Base-by-base conservation (phyloP, 352 stramenopile genomes). In the Globisporangium canariense region DNA sequence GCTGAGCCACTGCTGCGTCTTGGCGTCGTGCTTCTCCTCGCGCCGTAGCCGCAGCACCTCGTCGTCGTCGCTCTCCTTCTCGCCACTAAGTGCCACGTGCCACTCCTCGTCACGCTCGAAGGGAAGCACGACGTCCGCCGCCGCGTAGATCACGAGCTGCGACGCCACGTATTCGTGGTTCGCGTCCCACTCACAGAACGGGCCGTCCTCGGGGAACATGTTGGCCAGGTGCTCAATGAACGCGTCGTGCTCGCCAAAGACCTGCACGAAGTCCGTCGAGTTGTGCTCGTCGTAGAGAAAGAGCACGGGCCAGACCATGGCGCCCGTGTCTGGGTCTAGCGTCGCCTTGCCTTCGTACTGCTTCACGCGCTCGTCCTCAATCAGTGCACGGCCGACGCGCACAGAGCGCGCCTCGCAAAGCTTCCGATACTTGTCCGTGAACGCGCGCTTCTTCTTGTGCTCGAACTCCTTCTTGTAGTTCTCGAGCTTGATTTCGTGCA, bases 161-260 rank as follows among this genome's bases (percentile, higher is more conserved):
- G 84, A 94, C 20, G 86, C 88, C 53, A 88, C 76, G 64, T 92
- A 96, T 66, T 88, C 73, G 13, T 87, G 62, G 3, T 81, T 71
- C 13, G 59, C 68, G 70, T 96, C 88, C 88, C 88, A 96, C 22
- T 94, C 74, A 47, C 82, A 88, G 65, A 85, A 92, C 53, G 88
- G 84, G 0, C 88, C 88, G 49, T 93, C 85, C 58, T 96, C 88
- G 0, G 88, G 88, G 70, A 96, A 96, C 86, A 94, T 94, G 70
- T 94, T 94, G 64, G 86, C 88, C 59, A 96, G 64, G 70, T 96
- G 88, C 65, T 94, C 86, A 50, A 94, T 89, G 46, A 94, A 73
- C 40, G 75, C 62, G 67, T 96, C 88, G 40, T 91, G 73, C 66
- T 96, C 88, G 25, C 83, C 83, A 62, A 96, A 88, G 22, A 72